phyloP scores from a whole-genome alignment of 1,284 basidiomycete genomes.

The Cutaneotrichosporon dermatis region DNA sequence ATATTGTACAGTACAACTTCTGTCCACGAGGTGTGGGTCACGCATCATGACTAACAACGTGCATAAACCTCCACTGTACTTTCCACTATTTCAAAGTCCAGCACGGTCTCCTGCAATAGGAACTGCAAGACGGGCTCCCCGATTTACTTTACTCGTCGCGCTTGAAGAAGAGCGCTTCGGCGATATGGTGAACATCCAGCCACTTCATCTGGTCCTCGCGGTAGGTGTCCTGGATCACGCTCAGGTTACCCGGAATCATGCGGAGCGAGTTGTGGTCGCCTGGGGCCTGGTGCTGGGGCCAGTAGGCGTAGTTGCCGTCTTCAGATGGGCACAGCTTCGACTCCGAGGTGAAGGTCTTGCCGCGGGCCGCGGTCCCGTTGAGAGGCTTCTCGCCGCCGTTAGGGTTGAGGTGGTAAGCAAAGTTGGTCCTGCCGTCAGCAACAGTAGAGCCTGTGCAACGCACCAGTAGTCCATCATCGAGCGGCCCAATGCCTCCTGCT shows the following conservation, averaged over 20 bases:
- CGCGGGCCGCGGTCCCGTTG: constrained; percentile 18
- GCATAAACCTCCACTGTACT: too few species aligned
- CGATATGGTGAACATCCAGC: constrained; percentile 19
- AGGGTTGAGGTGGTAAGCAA: constrained; percentile 38
- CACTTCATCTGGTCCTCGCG: constrained; percentile 33
- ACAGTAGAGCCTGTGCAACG: constrained; percentile 4
- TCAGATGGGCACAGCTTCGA: too few species aligned
- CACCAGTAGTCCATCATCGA: constrained; percentile 41
- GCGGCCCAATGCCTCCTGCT: constrained; percentile 22
- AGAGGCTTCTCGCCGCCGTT: constrained; percentile 15
- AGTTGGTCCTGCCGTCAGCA: constrained; percentile 33
- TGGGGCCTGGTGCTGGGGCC: constrained; percentile 29
- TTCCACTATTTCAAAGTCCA: too few species aligned
- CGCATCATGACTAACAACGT: too few species aligned
- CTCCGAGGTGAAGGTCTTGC: too few species aligned
- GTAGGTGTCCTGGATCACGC: constrained; percentile 36
- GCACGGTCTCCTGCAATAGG: too few species aligned
- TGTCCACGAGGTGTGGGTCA: too few species aligned
- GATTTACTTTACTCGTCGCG: neutral
- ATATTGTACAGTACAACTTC: too few species aligned
- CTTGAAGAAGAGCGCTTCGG: neutral
- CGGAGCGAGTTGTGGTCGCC: constrained; percentile 28
- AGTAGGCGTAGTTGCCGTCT: constrained; percentile 14
- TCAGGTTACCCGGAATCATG: constrained; percentile 27
- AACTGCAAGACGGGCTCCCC: too few species aligned